These are phyloP conservation scores for Punica granatum DNA, from an alignment of 345 rosid species.

Conservation along the genomic window DNA sequence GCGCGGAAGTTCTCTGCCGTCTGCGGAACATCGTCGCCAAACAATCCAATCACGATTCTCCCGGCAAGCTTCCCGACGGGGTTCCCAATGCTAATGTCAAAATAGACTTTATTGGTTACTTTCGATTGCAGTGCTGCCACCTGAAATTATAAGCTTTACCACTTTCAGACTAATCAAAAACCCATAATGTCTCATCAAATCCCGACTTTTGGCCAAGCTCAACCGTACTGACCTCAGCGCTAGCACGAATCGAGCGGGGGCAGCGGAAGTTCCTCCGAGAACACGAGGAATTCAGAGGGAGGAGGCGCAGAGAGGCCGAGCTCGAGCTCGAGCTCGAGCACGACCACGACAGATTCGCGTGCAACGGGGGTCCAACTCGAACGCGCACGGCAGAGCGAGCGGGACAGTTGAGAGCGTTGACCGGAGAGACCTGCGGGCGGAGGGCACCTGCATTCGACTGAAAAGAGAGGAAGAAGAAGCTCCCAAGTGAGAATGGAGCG, in stretches of 20 bases:
- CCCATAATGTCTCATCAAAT: neutral
- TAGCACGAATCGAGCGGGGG: constrained; percentile 46
- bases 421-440: constrained; percentile 20
- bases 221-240: constrained; percentile 48
- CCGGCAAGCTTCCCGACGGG: constrained; percentile 86
- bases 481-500: neutral
- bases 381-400: constrained; percentile 25
- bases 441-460: constrained; percentile 56
- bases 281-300: constrained; percentile 24
- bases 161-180: neutral
- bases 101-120: constrained; percentile 82
- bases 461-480: constrained; percentile 1
- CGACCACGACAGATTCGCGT: constrained; percentile 22
- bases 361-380: constrained; percentile 13
- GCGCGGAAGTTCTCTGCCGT: constrained; percentile 96
- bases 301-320: constrained; percentile 29
- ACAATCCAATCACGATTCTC: constrained; percentile 86
- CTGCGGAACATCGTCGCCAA: constrained; percentile 91
- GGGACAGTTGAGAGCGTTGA: constrained; percentile 14
- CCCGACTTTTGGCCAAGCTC: neutral
- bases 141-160: constrained; percentile 22
- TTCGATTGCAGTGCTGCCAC: constrained; percentile 51
- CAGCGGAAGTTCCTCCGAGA: constrained; percentile 21
- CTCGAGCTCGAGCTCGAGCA: constrained; percentile 31
- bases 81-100: constrained; percentile 89